Evolutionary conservation across 371 early-diverging fungal genomes (phyloP).

Genomic region (Mortierella sp.): DNA sequence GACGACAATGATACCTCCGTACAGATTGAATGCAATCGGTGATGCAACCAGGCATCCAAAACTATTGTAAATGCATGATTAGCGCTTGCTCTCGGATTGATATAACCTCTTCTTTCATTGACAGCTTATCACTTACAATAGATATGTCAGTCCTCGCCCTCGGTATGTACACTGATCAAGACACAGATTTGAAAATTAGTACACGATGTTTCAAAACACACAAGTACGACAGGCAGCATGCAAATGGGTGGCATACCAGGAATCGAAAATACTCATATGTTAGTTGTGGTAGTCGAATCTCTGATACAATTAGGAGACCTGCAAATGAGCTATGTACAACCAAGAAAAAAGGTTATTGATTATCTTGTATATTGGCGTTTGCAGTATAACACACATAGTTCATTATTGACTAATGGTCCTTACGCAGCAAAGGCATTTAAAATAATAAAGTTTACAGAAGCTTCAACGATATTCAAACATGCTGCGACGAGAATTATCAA

Average conservation of each 20-base stretch:
- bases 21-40: constrained; percentile 45
- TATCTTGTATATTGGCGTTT: not conserved
- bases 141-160: constrained; percentile 49
- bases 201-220: no score
- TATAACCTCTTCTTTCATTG: not conserved
- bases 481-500: constrained; percentile 46
- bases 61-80: constrained; percentile 12
- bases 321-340: constrained; percentile 28
- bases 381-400: no score
- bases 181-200: not conserved
- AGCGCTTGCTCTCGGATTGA: not conserved
- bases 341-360: not conserved
- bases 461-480: constrained; percentile 52
- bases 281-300: constrained; percentile 47
- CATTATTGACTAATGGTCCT: no score
- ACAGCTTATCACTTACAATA: constrained; percentile 33
- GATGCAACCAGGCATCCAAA: constrained; percentile 54
- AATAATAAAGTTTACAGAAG: constrained; percentile 53
- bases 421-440: constrained; percentile 52
- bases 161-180: constrained; percentile 55
- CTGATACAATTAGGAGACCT: constrained; percentile 45
- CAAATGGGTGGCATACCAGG: constrained; percentile 22
- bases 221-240: not conserved
- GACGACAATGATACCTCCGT: constrained; percentile 53
- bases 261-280: constrained; percentile 54